Conservation (phyloP, 2,329 filamentous ascomycete genomes). For the Xylaria sp. region DNA sequence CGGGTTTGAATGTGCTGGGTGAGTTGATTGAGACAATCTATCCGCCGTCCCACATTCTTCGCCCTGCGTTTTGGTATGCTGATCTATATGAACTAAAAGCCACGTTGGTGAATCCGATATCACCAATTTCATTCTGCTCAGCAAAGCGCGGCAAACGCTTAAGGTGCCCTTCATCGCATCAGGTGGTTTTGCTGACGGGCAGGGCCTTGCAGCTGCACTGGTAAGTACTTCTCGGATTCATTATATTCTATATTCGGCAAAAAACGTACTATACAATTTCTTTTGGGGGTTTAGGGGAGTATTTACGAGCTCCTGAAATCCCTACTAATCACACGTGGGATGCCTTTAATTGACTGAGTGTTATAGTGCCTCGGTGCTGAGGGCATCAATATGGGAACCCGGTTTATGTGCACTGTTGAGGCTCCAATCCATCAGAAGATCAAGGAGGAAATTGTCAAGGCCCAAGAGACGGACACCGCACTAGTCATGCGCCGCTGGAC, state of each 20-base stretch:
- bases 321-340: too few relatives aligned
- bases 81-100: slow-evolving; percentile 27
- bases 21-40: slow-evolving; percentile 27
- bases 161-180: slow-evolving; percentile 92
- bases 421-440: slow-evolving; percentile 91
- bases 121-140: slow-evolving; percentile 88
- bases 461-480: slow-evolving; percentile 88
- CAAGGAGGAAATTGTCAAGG: slow-evolving; percentile 88
- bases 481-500: slow-evolving; percentile 88
- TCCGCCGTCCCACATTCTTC: slow-evolving; percentile 1
- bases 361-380: slow-evolving; percentile 88
- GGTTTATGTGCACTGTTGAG: slow-evolving; percentile 96
- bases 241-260: too few relatives aligned
- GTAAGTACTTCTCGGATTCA: too few relatives aligned
- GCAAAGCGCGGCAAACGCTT: slow-evolving; percentile 81
- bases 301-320: too few relatives aligned
- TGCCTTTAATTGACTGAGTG: too few relatives aligned
- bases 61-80: slow-evolving; percentile 20
- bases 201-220: slow-evolving; percentile 89
- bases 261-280: too few relatives aligned
- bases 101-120: slow-evolving; percentile 89
- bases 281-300: too few relatives aligned
- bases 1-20: slow-evolving; percentile 93
- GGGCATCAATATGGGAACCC: slow-evolving; percentile 97
- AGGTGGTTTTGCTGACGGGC: slow-evolving; percentile 92